Evolutionary conservation across 2,329 filamentous ascomycete genomes (phyloP).

Genomic region (Bipolaris sorokiniana): DNA sequence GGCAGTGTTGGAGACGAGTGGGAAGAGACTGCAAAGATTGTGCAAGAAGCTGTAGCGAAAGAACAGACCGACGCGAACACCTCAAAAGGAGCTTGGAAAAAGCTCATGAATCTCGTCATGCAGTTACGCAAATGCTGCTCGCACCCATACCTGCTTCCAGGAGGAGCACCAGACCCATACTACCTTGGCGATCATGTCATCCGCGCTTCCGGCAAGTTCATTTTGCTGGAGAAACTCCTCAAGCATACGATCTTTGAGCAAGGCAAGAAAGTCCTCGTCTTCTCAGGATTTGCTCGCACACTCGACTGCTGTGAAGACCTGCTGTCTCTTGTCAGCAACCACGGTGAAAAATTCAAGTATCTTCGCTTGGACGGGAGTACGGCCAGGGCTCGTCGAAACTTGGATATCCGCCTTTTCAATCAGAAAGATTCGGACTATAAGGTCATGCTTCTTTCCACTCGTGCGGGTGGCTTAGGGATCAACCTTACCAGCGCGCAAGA

Average conservation of each 20-base stretch:
- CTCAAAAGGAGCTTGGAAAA: conserved; percentile 54
- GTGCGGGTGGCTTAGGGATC: conserved; percentile 62
- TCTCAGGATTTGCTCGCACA: conserved; percentile 60
- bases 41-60: conserved; percentile 79
- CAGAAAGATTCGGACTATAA: conserved; percentile 54
- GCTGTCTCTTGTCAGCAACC: conserved; percentile 52
- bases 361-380: conserved; percentile 60
- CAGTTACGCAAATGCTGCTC: conserved; percentile 63
- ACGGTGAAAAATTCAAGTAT: conserved; percentile 52
- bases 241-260: conserved; percentile 57
- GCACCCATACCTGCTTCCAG: conserved; percentile 60
- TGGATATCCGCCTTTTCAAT: conserved; percentile 62
- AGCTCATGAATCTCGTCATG: conserved; percentile 62
- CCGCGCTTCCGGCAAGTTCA: conserved; percentile 62
- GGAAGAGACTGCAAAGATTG: conserved; percentile 85
- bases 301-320: conserved; percentile 61
- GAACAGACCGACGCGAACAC: conserved; percentile 39
- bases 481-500: conserved; percentile 61
- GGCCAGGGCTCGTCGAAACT: conserved; percentile 56
- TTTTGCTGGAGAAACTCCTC: conserved; percentile 60
- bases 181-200: conserved; percentile 56
- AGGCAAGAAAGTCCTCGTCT: conserved; percentile 63
- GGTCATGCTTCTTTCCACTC: conserved; percentile 62
- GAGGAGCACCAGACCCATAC: conserved; percentile 56
- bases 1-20: conserved; percentile 43